phyloP scores from a whole-genome alignment of 1,284 basidiomycete genomes.

The Cryptococcus hybrid region DNA sequence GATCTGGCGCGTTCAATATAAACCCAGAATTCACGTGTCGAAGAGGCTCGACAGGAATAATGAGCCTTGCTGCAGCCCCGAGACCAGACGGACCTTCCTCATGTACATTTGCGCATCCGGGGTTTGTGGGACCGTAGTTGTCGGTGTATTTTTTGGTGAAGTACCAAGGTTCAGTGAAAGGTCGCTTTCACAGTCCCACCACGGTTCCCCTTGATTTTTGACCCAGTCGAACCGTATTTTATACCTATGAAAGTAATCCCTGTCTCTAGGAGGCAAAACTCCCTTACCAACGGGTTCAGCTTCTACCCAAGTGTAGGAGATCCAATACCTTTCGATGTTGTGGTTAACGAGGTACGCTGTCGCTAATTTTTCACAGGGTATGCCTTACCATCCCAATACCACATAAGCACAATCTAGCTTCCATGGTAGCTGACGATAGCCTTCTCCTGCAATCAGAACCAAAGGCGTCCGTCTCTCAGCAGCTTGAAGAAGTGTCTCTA shows the following conservation, averaged over 20 bases:
- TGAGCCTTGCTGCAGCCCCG: too few relatives aligned
- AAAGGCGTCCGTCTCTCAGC: slow-evolving; percentile 25
- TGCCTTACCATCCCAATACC: slow-evolving; percentile 36
- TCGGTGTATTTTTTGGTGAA: too few relatives aligned
- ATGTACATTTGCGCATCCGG: too few relatives aligned
- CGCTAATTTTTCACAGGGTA: slow-evolving; percentile 9
- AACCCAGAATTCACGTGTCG: too few relatives aligned
- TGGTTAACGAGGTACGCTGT: background rate
- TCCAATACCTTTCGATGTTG: slow-evolving; percentile 25
- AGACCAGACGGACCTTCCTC: too few relatives aligned
- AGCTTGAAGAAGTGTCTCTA: slow-evolving; percentile 34
- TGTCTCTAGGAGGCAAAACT: slow-evolving; percentile 9
- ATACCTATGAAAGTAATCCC: slow-evolving; percentile 33
- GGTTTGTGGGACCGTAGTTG: too few relatives aligned
- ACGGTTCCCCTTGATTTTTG: slow-evolving; percentile 36
- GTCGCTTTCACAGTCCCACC: slow-evolving; percentile 24
- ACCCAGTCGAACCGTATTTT: slow-evolving; percentile 49
- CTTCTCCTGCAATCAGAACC: slow-evolving; percentile 38
- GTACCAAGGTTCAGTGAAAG: background rate
- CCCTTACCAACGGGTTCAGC: slow-evolving; percentile 25
- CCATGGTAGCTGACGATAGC: slow-evolving; percentile 40
- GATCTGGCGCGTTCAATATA: too few relatives aligned
- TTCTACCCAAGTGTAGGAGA: slow-evolving; percentile 41
- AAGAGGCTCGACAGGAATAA: too few relatives aligned
- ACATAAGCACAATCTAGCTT: slow-evolving; percentile 31